phyloP scores from a whole-genome alignment of 306 rosid species.

The Corylus americana region DNA sequence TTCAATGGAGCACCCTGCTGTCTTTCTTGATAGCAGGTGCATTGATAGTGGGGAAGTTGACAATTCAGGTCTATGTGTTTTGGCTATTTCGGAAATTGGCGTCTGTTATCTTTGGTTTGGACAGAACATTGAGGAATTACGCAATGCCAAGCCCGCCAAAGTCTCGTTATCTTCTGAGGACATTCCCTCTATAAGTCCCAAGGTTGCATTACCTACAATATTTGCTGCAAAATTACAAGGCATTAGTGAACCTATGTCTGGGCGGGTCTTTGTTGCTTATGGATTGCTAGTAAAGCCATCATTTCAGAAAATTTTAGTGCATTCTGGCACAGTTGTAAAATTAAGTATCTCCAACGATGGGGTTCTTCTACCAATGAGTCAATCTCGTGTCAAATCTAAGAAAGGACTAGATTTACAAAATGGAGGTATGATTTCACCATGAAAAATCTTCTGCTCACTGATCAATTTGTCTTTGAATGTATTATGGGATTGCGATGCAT shows the following conservation, averaged over 20 bases:
- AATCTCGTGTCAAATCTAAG: constrained; percentile 59
- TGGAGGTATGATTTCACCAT: constrained; percentile 46
- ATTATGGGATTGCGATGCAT: background rate
- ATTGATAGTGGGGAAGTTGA: constrained; percentile 40
- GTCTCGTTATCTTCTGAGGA: constrained; percentile 62
- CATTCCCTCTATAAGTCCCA: constrained; percentile 39
- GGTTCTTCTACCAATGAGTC: constrained; percentile 69
- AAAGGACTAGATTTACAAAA: constrained; percentile 48
- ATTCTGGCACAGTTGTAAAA: constrained; percentile 65
- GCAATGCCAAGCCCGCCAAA: constrained; percentile 67
- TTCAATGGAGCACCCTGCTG: constrained; percentile 92
- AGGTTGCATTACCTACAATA: constrained; percentile 65
- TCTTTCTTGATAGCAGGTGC: constrained; percentile 72
- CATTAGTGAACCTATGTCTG: constrained; percentile 53
- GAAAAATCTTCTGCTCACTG: background rate
- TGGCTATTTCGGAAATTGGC: constrained; percentile 91
- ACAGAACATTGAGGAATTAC: constrained; percentile 59
- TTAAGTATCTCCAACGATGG: constrained; percentile 76
- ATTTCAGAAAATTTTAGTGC: constrained; percentile 68
- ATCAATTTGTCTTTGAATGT: background rate
- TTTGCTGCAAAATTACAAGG: constrained; percentile 78
- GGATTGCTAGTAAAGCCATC: constrained; percentile 83
- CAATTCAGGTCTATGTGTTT: constrained; percentile 53
- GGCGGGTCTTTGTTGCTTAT: constrained; percentile 66
- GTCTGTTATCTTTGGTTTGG: constrained; percentile 87